Evolutionary conservation across 2,329 filamentous ascomycete species (phyloP), one percentile per base, ranked within the genome.

Genomic region (Rutstroemia sydowiana): DNA sequence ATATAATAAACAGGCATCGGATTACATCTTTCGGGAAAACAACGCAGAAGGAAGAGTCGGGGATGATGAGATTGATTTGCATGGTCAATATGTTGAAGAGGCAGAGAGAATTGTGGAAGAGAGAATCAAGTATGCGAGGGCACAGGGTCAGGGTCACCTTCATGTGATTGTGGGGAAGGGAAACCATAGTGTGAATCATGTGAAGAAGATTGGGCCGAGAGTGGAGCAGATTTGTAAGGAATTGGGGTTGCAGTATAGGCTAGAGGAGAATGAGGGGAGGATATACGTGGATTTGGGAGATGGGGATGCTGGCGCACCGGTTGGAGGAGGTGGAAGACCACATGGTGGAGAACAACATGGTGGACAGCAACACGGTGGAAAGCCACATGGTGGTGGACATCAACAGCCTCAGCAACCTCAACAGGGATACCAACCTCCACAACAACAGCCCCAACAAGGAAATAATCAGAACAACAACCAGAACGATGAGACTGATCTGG

Each of bases 1-100:
- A 55, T 95, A 90, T 73, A 96, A 96, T 75, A 82, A 80, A 59
- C 89, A 95, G 69, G 93, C 93, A 1, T 88, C 88, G 54, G 88
- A 96, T 54, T 95, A 81, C 70, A 97, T 97, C 67, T 96, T 98
- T 74, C 85, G 90, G 37, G 89, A 92, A 72, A 96, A 96, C 74
- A 97, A 97, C 67, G 84, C 87, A 18, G 69, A 75, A 2, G 87
- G 82, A 16, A 82, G 85, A 55, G 85, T 95, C 9, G 77, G 81
- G 14, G 75, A 75, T 37, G 92, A 97, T 70, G 89, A 87, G 8
- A 93, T 95, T 80, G 88, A 95, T 60, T 76, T 85, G 54, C 93
- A 98, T 69, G 93, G 93, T 2, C 87, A 95, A 66, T 96, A 86
- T 64, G 91, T 95, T 54, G 88, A 95, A 67, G 93, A 97, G 73